Evolutionary conservation across 805 yeast genomes (phyloP).

Genomic region (Candida ulmi): DNA sequence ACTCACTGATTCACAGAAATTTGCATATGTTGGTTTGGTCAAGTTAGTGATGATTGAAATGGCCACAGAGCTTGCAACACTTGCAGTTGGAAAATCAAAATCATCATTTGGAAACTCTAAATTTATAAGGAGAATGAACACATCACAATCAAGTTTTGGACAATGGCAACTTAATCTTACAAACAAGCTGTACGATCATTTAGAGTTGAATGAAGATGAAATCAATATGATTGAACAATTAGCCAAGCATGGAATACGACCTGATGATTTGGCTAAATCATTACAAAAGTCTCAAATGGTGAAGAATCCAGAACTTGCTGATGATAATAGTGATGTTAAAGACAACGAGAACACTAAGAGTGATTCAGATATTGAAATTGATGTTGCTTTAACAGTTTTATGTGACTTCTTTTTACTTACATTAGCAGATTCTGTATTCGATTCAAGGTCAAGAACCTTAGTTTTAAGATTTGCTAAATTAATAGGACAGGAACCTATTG

Average conservation of each 20-base stretch:
- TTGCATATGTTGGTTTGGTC: slow-evolving; percentile 86
- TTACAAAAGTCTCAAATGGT: slow-evolving; percentile 47
- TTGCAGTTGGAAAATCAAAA: slow-evolving; percentile 43
- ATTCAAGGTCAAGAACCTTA: slow-evolving; percentile 82
- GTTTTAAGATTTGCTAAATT: slow-evolving; percentile 60
- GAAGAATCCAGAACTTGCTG: slow-evolving; percentile 41
- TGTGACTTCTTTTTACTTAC: slow-evolving; percentile 85
- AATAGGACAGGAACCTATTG: slow-evolving; percentile 55
- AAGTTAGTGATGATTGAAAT: slow-evolving; percentile 71
- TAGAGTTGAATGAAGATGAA: slow-evolving; percentile 75
- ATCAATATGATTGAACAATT: slow-evolving; percentile 81
- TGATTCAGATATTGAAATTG: too few species aligned
- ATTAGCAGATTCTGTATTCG: slow-evolving; percentile 81
- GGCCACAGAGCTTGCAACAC: slow-evolving; percentile 71
- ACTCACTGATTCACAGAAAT: slow-evolving; percentile 77
- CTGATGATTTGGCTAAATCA: slow-evolving; percentile 62
- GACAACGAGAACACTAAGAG: slow-evolving; percentile 31
- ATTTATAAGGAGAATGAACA: slow-evolving; percentile 54
- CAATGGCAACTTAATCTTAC: slow-evolving; percentile 78
- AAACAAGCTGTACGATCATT: slow-evolving; percentile 69
- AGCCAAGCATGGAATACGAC: slow-evolving; percentile 76
- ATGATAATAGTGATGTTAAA: slow-evolving; percentile 1
- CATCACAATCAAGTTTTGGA: slow-evolving; percentile 72
- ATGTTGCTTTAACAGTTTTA: slow-evolving; percentile 87
- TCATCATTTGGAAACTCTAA: slow-evolving; percentile 32